Evolutionary conservation across 1,284 basidiomycete species (phyloP).

Genomic region (Rugosomyces carneus): DNA sequence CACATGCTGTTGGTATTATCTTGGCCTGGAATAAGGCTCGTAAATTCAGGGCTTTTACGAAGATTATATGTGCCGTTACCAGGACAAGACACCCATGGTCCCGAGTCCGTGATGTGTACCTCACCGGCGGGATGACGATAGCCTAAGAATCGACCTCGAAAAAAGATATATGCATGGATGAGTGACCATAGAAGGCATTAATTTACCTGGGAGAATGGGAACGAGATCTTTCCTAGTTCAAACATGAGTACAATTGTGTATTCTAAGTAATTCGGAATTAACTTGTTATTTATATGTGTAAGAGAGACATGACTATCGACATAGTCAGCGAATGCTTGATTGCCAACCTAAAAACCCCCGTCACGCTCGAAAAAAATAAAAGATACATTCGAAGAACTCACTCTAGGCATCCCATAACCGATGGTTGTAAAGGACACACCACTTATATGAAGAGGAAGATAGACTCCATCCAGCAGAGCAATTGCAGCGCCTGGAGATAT

Average conservation of each 20-base stretch:
- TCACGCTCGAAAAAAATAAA: neutral
- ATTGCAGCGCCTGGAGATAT: slow-evolving; percentile 39
- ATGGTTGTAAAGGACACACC: slow-evolving; percentile 28
- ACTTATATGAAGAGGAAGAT: slow-evolving; percentile 28
- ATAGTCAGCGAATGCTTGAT: slow-evolving; percentile 53
- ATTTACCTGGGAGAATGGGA: slow-evolving; percentile 42
- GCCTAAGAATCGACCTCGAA: slow-evolving; percentile 37
- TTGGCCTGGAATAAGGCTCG: slow-evolving; percentile 33
- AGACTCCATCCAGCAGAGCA: slow-evolving; percentile 38
- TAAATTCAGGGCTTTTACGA: neutral
- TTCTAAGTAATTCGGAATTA: slow-evolving; percentile 10
- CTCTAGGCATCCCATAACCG: slow-evolving; percentile 54
- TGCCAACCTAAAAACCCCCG: slow-evolving; percentile 42
- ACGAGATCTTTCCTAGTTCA: slow-evolving; percentile 34
- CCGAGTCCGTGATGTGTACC: slow-evolving; percentile 32
- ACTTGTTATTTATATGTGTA: slow-evolving; percentile 47
- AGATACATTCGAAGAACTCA: slow-evolving; percentile 22
- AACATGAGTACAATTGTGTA: neutral
- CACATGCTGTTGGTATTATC: slow-evolving; percentile 50
- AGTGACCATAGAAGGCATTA: too few relatives aligned
- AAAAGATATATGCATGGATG: slow-evolving; percentile 1
- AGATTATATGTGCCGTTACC: slow-evolving; percentile 17
- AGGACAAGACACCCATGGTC: slow-evolving; percentile 29
- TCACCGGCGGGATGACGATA: slow-evolving; percentile 37
- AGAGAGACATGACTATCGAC: slow-evolving; percentile 40